Evolutionary conservation across 2,329 filamentous ascomycete species (phyloP), one percentile per base, ranked within the genome.

Genomic region (Venturia nashicola): DNA sequence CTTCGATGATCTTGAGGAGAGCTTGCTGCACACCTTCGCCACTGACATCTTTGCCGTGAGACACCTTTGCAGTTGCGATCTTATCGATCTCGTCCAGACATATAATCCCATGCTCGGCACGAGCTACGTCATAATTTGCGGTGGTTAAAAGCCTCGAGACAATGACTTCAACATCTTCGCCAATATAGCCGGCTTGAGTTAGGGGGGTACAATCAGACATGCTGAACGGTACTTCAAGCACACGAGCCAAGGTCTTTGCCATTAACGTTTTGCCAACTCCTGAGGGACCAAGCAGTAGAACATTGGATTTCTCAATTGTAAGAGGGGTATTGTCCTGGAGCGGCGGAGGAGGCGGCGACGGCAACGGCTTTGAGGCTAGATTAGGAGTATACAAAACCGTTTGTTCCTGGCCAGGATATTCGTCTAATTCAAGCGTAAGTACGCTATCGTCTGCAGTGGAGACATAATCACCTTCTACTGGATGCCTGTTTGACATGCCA

Each of bases 1-100:
- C 94, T 76, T 99, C 94, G 23, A 99, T 90, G 48, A 99, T 91
- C 76, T 97, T 97, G 40, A 99, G 77, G 5, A 99, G 79, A 7
- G 94, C 93, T 76, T 99, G 94, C 71, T 99, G 94, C 0, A 97
- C 94, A 62, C 94, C 94, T 78, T 97, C 94, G 27, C 94, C 94
- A 20, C 92, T 90, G 2, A 99, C 94, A 71, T 99, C 94, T 69
- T 95, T 89, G 23, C 92, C 93, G 66, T 96, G 91, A 66, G 85
- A 86, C 18, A 92, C 88, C 72, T 94, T 93, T 34, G 90, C 86
- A 44, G 89, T 90, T 1, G 94, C 92, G 65, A 97, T 92, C 77
- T 99, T 99, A 79, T 99, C 94, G 64, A 99, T 91, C 76, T 99
- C 94, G 69, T 99, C 94, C 23, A 99, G 80, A 64, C 96, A 94